A percentile compares a stretch with the other conserved stretches of the same genome.
These are phyloP conservation scores for Dendrobium huoshanense DNA, from an alignment of 106 monocot species.

Conservation along the genomic window DNA sequence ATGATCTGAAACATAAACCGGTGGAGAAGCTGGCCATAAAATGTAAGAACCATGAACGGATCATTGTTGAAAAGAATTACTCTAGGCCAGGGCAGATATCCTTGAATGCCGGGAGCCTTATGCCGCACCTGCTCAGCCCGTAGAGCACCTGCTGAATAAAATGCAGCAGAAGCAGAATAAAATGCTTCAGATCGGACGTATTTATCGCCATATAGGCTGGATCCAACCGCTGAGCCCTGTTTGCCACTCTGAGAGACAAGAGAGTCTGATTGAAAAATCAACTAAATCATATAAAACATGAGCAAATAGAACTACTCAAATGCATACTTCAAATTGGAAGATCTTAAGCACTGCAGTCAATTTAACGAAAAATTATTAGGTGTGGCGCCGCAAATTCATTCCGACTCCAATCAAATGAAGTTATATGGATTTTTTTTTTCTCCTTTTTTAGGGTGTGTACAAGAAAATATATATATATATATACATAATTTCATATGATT, in stretches of 20 bases:
- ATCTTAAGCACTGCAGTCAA: not conserved
- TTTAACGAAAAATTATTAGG: no score
- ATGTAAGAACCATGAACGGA: no score
- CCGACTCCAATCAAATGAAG: no score
- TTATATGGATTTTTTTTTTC: no score
- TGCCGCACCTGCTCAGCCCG: not conserved
- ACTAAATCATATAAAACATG: not conserved
- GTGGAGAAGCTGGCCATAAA: no score
- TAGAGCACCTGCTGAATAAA: not conserved
- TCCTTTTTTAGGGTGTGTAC: no score
- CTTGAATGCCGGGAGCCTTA: not conserved
- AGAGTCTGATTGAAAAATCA: not conserved
- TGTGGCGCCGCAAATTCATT: no score
- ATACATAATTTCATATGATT: no score
- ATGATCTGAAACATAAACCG: no score
- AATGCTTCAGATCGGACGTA: not conserved
- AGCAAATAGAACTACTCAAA: not conserved
- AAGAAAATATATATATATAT: no score
- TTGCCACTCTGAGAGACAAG: not conserved
- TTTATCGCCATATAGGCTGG: not conserved
- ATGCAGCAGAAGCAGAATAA: not conserved
- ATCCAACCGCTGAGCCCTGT: not conserved
- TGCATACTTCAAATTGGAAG: not conserved
- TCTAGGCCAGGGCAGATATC: constrained; percentile 20
- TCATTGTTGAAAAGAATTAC: constrained; percentile 37